phyloP scores from a whole-genome alignment of 1,284 basidiomycete genomes.

The Ganoderma lucidum region DNA sequence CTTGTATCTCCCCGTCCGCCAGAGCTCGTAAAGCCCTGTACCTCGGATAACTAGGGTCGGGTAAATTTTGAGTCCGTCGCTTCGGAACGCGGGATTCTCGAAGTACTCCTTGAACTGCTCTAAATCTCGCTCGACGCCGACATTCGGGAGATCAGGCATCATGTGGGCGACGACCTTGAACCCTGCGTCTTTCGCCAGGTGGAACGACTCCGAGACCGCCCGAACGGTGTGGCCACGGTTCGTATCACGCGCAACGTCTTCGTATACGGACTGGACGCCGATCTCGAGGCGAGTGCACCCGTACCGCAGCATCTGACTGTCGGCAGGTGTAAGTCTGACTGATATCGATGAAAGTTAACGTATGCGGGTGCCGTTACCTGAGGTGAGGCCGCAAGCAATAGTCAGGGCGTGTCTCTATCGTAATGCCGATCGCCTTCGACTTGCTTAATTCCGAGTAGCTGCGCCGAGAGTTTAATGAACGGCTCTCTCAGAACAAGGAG shows the following conservation, averaged over 20 bases:
- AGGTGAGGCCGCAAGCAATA: conserved; percentile 98
- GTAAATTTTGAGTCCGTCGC: conserved; percentile 98
- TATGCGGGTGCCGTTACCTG: conserved; percentile 53
- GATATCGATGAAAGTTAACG: conserved; percentile 16
- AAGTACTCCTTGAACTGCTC: conserved; percentile 99
- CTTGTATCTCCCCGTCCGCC: conserved; percentile 97
- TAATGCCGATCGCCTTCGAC: conserved; percentile 99
- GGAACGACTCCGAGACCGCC: conserved; percentile 97
- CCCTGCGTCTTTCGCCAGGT: conserved; percentile 97
- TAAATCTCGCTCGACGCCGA: conserved; percentile 96
- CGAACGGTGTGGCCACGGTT: conserved; percentile 99
- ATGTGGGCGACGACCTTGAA: conserved; percentile 99
- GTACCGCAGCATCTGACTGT: conserved; percentile 98
- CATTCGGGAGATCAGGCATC: conserved; percentile 98
- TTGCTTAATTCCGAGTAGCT: conserved; percentile 97
- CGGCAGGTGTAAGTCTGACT: conserved; percentile 14
- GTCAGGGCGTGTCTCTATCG: conserved; percentile 98
- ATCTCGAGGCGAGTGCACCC: conserved; percentile 99
- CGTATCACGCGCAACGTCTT: conserved; percentile 98
- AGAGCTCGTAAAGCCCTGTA: conserved; percentile 96
- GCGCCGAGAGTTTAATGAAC: conserved; percentile 21
- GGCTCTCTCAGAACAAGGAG: conserved; percentile 10
- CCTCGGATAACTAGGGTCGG: conserved; percentile 98
- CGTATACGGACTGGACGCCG: conserved; percentile 98
- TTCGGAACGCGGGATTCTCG: conserved; percentile 97